Conservation (phyloP, 179 eudicot genomes). For the Gypsophila paniculata region DNA sequence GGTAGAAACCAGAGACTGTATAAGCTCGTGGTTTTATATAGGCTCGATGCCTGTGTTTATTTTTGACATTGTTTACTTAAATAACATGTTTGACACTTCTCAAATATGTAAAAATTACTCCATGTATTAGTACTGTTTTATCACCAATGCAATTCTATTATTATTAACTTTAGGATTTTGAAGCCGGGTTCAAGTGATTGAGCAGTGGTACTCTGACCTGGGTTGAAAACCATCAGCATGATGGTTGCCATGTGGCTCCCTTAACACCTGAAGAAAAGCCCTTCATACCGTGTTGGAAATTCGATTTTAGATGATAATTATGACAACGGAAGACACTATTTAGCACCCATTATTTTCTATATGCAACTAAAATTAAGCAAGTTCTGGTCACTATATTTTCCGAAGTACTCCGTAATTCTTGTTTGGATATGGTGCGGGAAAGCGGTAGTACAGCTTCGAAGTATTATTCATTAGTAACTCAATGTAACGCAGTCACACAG, state of each 20-base stretch:
- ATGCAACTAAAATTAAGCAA: background rate
- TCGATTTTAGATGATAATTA: background rate
- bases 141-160: background rate
- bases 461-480: constrained; percentile 8
- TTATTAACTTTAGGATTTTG: background rate
- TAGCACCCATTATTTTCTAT: background rate
- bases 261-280: too few relatives aligned
- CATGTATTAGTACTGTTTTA: background rate
- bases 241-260: background rate
- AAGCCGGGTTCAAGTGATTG: too few relatives aligned
- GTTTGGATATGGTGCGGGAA: background rate
- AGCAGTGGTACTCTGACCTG: background rate
- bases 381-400: background rate
- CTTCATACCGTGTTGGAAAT: too few relatives aligned
- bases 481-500: constrained; percentile 62
- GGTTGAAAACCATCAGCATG: background rate
- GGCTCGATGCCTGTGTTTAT: background rate
- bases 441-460: background rate
- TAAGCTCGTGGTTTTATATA: background rate
- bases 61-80: too few relatives aligned
- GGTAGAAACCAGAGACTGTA: background rate
- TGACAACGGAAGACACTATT: background rate
- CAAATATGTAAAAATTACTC: background rate
- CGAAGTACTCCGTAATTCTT: background rate
- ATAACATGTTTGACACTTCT: background rate